Evolutionary conservation across 495 filamentous ascomycete genomes (phyloP), one percentile per base, ranked within the genome.

Genomic region (Jackrogersella multiformis): DNA sequence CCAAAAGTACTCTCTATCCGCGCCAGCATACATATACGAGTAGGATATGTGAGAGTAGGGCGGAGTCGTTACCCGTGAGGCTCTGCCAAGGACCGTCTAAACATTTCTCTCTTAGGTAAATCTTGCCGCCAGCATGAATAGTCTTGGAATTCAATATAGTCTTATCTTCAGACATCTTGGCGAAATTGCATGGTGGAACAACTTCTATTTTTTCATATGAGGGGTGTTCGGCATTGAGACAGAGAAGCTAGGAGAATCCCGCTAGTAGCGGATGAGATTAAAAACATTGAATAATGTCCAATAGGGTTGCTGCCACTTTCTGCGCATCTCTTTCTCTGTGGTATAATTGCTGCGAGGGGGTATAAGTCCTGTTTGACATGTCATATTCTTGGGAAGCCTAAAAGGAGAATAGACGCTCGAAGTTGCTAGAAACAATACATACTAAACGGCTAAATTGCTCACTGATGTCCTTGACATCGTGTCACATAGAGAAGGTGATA

Each of bases 391-490:
- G 42, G 58, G 23, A 41, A 48, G 35, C 15, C 16, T 51, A n/a
- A 35, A 45, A 21, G 36, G 45, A 53, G 52, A 12, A 45, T 36
- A 32, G 34, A 34, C 32, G 24, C 12, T 42, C 16, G 28, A 56
- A 16, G 35, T 45, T 9, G 30, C 15, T 8, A 57, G 45, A 20
- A 46, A 16, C 13, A 36, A 35, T 10, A 12, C 44, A 38, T 10
- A 12, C 44, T 41, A 21, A 36, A 61, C 67, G 67, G 67, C 56
- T 70, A 66, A 70, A 65, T 70, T 62, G 44, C 24, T 38, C 39
- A 61, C 24, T 26, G 51, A 38, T 16, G 30, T 44, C 34, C n/a
- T 30, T 18, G 18, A 69, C 42, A 16, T 61, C 28, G 49, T 54
- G 36, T 48, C 45, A 61, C 61, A 53, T 61, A 9, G 13, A 53